Conservation (phyloP, 352 stramenopile species). For the Globisporangium echinulatum region DNA sequence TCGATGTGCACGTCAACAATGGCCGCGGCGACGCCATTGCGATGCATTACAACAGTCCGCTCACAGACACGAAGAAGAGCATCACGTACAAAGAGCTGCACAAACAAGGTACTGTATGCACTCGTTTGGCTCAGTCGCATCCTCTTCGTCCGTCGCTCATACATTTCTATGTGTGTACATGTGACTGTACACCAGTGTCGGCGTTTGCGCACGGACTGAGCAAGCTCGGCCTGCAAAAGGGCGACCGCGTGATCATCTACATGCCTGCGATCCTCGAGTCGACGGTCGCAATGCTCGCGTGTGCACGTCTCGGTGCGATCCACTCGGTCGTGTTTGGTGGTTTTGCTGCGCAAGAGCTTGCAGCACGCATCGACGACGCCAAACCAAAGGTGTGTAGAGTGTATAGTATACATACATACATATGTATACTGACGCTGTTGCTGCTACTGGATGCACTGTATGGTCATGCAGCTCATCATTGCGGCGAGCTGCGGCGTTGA, state of each 20-base stretch:
- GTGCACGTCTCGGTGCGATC: slow-evolving; percentile 91
- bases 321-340: slow-evolving; percentile 91
- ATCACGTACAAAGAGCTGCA: slow-evolving; percentile 47
- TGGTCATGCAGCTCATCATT: slow-evolving; percentile 25
- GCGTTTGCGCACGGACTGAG: slow-evolving; percentile 94
- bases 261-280: slow-evolving; percentile 97
- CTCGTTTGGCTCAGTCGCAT: not conserved
- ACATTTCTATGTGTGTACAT: no score
- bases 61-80: slow-evolving; percentile 46
- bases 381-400: slow-evolving; percentile 42
- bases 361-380: slow-evolving; percentile 74
- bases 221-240: slow-evolving; percentile 79
- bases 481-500: slow-evolving; percentile 58
- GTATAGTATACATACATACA: no score
- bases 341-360: slow-evolving; percentile 83
- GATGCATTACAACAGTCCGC: slow-evolving; percentile 52
- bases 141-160: no score
- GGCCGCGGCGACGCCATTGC: slow-evolving; percentile 46
- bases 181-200: not conserved
- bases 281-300: slow-evolving; percentile 96
- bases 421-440: not conserved
- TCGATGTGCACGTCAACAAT: slow-evolving; percentile 52
- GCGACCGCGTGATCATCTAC: slow-evolving; percentile 96
- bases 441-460: not conserved
- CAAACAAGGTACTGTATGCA: slow-evolving; percentile 16